Evolutionary conservation across 352 stramenopile genomes (phyloP).

Genomic region (Phytophthora sansomeana): DNA sequence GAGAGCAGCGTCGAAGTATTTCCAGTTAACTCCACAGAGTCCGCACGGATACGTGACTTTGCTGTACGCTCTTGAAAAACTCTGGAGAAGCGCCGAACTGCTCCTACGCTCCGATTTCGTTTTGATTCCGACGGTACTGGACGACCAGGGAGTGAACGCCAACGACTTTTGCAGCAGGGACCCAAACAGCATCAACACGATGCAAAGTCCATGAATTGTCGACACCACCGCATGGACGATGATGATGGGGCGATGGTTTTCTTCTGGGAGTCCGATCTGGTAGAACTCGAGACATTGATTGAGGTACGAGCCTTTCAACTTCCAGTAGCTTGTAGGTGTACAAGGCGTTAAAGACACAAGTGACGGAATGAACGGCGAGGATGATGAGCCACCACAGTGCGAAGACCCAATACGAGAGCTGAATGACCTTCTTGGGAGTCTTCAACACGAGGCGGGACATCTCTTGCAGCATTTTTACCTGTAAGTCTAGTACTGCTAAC

Average conservation of each 20-base stretch:
- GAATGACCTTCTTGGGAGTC: conserved; percentile 14
- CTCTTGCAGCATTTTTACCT: neutral
- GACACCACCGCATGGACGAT: conserved; percentile 33
- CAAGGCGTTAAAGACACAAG: conserved; percentile 22
- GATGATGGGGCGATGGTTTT: conserved; percentile 27
- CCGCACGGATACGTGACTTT: conserved; percentile 13
- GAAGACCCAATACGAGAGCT: conserved; percentile 24
- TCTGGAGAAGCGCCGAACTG: conserved; percentile 8
- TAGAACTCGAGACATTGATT: conserved; percentile 41
- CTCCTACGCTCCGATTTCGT: neutral
- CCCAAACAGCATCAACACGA: conserved; percentile 25
- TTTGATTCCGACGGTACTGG: neutral
- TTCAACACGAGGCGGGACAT: conserved; percentile 3
- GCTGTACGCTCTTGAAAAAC: conserved; percentile 1
- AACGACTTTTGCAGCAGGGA: conserved; percentile 17
- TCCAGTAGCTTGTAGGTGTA: conserved; percentile 40
- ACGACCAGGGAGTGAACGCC: conserved; percentile 28
- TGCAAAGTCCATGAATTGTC: conserved; percentile 27
- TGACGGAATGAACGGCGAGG: conserved; percentile 22
- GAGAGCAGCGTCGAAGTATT: conserved; percentile 32
- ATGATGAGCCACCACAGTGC: conserved; percentile 32
- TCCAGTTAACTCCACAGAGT: conserved; percentile 34
- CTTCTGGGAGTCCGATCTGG: conserved; percentile 30
- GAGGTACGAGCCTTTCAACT: conserved; percentile 24
- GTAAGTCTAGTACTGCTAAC: too few species aligned